These are phyloP conservation scores for Multifurca ochricompacta DNA, from an alignment of 768 basidiomycete genomes.

Conservation along the genomic window DNA sequence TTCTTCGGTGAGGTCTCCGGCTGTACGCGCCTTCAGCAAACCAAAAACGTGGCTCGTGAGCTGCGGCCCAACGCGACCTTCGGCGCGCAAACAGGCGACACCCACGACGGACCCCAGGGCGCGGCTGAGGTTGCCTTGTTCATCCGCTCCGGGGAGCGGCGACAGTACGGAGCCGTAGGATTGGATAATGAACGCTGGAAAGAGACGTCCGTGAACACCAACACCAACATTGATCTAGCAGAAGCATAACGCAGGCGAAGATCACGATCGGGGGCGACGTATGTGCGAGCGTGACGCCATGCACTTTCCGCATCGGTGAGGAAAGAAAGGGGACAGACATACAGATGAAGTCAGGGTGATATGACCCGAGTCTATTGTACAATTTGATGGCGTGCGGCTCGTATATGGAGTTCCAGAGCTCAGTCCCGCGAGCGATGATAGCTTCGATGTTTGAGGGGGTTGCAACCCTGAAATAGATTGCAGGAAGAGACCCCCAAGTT, in stretches of 20 bases:
- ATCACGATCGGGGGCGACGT: slow-evolving; percentile 19
- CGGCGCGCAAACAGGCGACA: slow-evolving; percentile 77
- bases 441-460: slow-evolving; percentile 55
- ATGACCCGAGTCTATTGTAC: slow-evolving; percentile 74
- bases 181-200: slow-evolving; percentile 77
- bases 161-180: slow-evolving; percentile 73
- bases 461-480: slow-evolving; percentile 3
- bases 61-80: slow-evolving; percentile 79
- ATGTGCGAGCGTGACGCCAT: not conserved
- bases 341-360: slow-evolving; percentile 95
- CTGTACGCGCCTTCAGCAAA: slow-evolving; percentile 71
- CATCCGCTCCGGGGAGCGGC: slow-evolving; percentile 50
- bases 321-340: slow-evolving; percentile 32
- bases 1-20: slow-evolving; percentile 52
- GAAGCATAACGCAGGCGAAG: not conserved
- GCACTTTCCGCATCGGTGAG: slow-evolving; percentile 10
- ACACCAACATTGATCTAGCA: not conserved
- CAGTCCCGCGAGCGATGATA: slow-evolving; percentile 58
- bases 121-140: slow-evolving; percentile 81
- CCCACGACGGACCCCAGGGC: slow-evolving; percentile 79
- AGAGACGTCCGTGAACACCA: slow-evolving; percentile 6
- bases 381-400: slow-evolving; percentile 85
- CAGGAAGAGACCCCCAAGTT: not conserved
- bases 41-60: slow-evolving; percentile 86
- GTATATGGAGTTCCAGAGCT: slow-evolving; percentile 83